Conservation (phyloP, 1,139 yeast genomes). For the Pichia terricola region DNA sequence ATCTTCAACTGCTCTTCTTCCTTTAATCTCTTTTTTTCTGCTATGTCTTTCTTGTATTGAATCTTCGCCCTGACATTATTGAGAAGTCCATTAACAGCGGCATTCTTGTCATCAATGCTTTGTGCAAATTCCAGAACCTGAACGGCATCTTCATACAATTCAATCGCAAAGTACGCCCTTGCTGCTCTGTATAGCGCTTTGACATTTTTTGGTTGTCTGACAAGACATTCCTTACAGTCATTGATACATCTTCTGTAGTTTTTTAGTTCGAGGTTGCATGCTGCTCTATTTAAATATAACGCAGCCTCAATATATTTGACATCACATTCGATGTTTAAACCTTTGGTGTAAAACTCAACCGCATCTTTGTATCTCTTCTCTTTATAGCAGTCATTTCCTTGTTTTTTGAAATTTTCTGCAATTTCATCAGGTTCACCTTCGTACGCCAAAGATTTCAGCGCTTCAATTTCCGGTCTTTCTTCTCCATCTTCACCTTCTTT, state of each 20-base stretch:
- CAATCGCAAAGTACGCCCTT: conserved; percentile 64
- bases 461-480: conserved; percentile 69
- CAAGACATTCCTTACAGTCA: conserved; percentile 70
- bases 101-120: conserved; percentile 47
- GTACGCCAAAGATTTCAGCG: conserved; percentile 81
- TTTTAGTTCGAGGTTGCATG: conserved; percentile 76
- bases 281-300: conserved; percentile 75
- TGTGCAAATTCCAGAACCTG: conserved; percentile 59
- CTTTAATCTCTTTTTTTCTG: conserved; percentile 16
- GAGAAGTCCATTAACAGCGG: conserved; percentile 38
- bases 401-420: conserved; percentile 81
- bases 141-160: conserved; percentile 61
- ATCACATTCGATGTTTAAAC: conserved; percentile 59
- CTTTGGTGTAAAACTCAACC: conserved; percentile 68
- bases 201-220: conserved; percentile 55
- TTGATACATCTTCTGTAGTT: conserved; percentile 82
- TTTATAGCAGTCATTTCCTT: conserved; percentile 83
- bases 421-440: conserved; percentile 94
- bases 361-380: conserved; percentile 68
- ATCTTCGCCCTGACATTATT: conserved; percentile 33
- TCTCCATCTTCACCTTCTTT: conserved; percentile 75
- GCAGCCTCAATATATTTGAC: conserved; percentile 49
- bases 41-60: conserved; percentile 19
- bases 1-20: conserved; percentile 27
- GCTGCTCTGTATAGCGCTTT: conserved; percentile 86